Percentiles rank a stretch among this genome's conserved stretches.
Conservation (phyloP, 179 eudicot species). For the Sideroxylon spinosum region DNA sequence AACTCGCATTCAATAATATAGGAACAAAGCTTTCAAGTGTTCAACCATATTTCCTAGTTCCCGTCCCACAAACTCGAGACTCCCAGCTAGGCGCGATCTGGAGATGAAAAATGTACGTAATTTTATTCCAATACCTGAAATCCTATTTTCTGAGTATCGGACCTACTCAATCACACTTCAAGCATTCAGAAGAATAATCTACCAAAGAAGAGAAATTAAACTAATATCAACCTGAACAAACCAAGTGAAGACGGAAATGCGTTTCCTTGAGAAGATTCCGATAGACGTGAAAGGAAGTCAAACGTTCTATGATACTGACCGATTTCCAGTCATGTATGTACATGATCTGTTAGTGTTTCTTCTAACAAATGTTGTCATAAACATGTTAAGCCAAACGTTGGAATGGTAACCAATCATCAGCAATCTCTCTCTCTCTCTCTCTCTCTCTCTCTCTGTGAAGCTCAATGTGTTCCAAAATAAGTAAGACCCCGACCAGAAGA, state of each 20-base stretch:
- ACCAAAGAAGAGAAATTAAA: too few species aligned
- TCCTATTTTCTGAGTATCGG: too few species aligned
- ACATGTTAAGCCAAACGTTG: conserved; percentile 7
- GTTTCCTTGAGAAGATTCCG: not conserved
- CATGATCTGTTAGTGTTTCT: conserved; percentile 5
- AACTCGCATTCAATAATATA: too few species aligned
- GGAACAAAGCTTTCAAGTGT: too few species aligned
- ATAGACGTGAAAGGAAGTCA: not conserved
- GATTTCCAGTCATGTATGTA: conserved; percentile 14
- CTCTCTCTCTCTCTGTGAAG: not conserved
- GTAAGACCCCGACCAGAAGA: not conserved
- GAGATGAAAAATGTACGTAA: too few species aligned
- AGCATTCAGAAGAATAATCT: too few species aligned
- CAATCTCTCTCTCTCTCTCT: not conserved
- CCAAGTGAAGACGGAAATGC: not conserved
- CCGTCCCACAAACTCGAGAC: too few species aligned
- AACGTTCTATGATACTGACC: not conserved
- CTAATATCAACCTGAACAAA: too few species aligned
- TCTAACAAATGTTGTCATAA: not conserved
- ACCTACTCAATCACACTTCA: too few species aligned
- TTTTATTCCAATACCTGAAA: too few species aligned
- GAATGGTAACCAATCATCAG: not conserved
- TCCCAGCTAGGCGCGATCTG: too few species aligned
- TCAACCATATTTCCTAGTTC: too few species aligned
- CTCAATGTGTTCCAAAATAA: not conserved